Conservation (phyloP, 1,284 basidiomycete species). For the Leccinum solheimii region DNA sequence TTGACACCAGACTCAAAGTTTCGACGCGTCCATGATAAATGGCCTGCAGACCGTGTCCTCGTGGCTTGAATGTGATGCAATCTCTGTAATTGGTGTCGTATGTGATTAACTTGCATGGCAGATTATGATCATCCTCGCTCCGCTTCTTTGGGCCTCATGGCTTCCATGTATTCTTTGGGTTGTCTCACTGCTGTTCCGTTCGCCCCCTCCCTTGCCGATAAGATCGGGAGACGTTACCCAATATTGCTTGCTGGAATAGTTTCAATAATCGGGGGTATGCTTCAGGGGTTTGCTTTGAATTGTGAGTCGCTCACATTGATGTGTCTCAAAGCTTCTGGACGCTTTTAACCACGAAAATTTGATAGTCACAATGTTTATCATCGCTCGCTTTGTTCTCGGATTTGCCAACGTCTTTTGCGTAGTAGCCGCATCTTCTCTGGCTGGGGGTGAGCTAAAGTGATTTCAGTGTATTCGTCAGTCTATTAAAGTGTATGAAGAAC, state of each 20-base stretch:
- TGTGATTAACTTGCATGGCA: constrained; percentile 2
- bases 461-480: neutral
- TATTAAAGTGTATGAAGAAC: constrained; percentile 10
- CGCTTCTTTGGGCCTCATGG: constrained; percentile 18
- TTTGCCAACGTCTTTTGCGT: constrained; percentile 12
- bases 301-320: constrained; percentile 8
- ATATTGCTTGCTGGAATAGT: constrained; percentile 21
- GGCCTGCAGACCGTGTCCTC: constrained; percentile 23
- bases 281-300: constrained; percentile 23
- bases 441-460: constrained; percentile 15
- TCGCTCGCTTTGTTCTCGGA: constrained; percentile 23
- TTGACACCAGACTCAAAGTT: constrained; percentile 13
- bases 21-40: constrained; percentile 20
- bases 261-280: constrained; percentile 13
- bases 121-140: constrained; percentile 25
- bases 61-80: constrained; percentile 21
- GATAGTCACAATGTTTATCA: constrained; percentile 20
- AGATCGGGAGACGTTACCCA: constrained; percentile 18
- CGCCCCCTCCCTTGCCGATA: constrained; percentile 14
- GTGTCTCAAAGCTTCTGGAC: too few relatives aligned
- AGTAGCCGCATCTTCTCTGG: constrained; percentile 16
- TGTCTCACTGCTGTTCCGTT: constrained; percentile 16
- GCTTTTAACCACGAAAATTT: neutral
- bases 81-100: neutral
- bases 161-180: constrained; percentile 20